Evolutionary conservation across 352 stramenopile genomes (phyloP).

Genomic region (Phytopythium chamaehyphon): DNA sequence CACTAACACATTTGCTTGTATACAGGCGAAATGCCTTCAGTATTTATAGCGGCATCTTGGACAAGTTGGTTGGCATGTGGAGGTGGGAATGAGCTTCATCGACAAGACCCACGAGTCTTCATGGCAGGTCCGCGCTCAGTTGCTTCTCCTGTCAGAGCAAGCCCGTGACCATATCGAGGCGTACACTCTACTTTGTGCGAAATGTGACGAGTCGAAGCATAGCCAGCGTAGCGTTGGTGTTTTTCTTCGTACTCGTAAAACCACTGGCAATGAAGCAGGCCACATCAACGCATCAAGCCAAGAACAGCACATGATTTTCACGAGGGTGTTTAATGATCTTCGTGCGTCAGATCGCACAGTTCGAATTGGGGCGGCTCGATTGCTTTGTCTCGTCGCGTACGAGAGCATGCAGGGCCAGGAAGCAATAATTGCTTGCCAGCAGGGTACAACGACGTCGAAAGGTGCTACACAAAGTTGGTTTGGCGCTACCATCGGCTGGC

Average conservation of each 20-base stretch:
- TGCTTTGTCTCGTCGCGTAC: constrained; percentile 48
- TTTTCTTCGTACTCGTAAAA: constrained; percentile 31
- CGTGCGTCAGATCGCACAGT: constrained; percentile 33
- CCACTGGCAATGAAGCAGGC: not conserved
- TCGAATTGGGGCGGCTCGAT: constrained; percentile 33
- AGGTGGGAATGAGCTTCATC: too few relatives aligned
- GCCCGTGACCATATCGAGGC: constrained; percentile 23
- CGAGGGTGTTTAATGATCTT: constrained; percentile 27
- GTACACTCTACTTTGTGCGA: constrained; percentile 23
- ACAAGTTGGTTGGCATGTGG: not conserved
- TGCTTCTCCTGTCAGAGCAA: constrained; percentile 21
- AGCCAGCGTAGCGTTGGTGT: constrained; percentile 35
- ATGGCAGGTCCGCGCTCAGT: constrained; percentile 14
- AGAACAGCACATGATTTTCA: too few relatives aligned
- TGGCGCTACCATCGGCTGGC: constrained; percentile 48
- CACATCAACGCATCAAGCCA: not conserved
- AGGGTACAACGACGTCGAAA: constrained; percentile 12
- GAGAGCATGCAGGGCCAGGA: constrained; percentile 44
- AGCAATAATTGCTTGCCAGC: constrained; percentile 22
- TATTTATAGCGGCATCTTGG: not conserved
- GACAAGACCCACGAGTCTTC: not conserved
- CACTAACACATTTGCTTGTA: not conserved
- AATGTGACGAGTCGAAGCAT: constrained; percentile 36
- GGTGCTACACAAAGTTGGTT: constrained; percentile 9
- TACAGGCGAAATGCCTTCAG: not conserved